Evolutionary conservation across 1,139 yeast genomes (phyloP).

Genomic region (Yarrowia galli): DNA sequence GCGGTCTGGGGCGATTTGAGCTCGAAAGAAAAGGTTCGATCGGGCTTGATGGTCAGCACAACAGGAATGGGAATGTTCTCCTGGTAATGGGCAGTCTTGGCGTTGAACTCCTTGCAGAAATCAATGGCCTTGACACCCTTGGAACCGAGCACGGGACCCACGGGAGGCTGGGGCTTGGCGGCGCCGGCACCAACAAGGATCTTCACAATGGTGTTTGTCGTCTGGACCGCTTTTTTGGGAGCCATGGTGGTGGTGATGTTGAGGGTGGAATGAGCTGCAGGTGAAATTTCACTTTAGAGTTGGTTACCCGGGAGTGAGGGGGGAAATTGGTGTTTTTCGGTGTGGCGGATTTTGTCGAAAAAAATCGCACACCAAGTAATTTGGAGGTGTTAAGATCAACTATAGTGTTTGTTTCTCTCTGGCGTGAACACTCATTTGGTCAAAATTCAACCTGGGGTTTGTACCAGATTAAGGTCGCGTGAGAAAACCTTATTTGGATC

Average conservation of each 20-base stretch:
- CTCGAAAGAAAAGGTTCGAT: conserved; percentile 84
- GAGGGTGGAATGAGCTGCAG: conserved; percentile 2
- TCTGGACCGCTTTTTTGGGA: conserved; percentile 39
- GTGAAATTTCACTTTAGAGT: conserved; percentile 29
- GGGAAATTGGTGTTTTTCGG: neutral
- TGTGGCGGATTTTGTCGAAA: neutral
- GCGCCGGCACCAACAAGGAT: conserved; percentile 97
- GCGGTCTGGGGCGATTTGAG: conserved; percentile 93
- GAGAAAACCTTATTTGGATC: neutral
- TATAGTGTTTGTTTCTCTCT: too few relatives aligned
- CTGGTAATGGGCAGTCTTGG: conserved; percentile 84
- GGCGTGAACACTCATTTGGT: neutral
- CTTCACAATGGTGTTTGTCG: conserved; percentile 68
- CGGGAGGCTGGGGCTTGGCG: conserved; percentile 99
- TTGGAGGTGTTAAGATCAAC: too few relatives aligned
- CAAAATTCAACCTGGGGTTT: too few relatives aligned
- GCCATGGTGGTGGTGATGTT: conserved; percentile 11
- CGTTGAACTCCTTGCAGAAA: conserved; percentile 97
- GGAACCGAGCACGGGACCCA: conserved; percentile 98
- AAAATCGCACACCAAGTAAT: too few relatives aligned
- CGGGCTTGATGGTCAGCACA: conserved; percentile 85
- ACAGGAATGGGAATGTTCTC: conserved; percentile 94
- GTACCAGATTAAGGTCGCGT: neutral
- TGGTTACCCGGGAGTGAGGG: conserved; percentile 27
- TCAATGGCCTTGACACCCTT: conserved; percentile 99